Evolutionary conservation across 2,329 filamentous ascomycete genomes (phyloP).

Genomic region (Xylaria sp.): DNA sequence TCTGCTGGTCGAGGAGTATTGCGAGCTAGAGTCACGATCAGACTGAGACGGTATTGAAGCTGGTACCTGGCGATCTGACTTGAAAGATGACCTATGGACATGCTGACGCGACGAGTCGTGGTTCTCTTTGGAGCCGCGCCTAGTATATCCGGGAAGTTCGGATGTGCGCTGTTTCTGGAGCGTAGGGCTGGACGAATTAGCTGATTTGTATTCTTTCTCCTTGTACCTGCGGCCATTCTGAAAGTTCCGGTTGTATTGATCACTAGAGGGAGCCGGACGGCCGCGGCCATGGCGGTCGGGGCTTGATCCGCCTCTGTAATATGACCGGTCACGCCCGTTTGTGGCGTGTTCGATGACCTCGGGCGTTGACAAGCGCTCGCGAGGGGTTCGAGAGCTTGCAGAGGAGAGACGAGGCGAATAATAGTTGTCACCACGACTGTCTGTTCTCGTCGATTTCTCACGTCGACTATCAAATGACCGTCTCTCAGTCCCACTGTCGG

Average conservation of each 20-base stretch:
- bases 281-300: conserved; percentile 31
- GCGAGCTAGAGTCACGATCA: conserved; percentile 35
- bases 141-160: conserved; percentile 34
- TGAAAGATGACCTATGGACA: conserved; percentile 29
- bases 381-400: conserved; percentile 33
- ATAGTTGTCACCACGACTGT: conserved; percentile 43
- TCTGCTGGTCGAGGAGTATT: conserved; percentile 30
- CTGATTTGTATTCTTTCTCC: conserved; percentile 27
- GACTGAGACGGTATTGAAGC: conserved; percentile 27
- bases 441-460: conserved; percentile 35
- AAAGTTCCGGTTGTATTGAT: conserved; percentile 31
- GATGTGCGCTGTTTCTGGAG: conserved; percentile 35
- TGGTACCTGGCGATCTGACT: conserved; percentile 25
- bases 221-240: conserved; percentile 33
- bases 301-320: conserved; percentile 37
- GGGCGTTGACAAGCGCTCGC: conserved; percentile 53
- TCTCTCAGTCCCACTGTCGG: conserved; percentile 28
- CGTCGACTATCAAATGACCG: conserved; percentile 32
- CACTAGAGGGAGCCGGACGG: conserved; percentile 31
- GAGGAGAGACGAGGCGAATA: conserved; percentile 39
- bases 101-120: conserved; percentile 31
- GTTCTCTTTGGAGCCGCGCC: conserved; percentile 32
- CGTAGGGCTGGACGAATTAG: conserved; percentile 34
- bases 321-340: conserved; percentile 39
- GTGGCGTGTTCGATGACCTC: conserved; percentile 47